Evolutionary conservation across 192 early-diverging fungal species (phyloP).

Genomic region (Coemansia interrupta): DNA sequence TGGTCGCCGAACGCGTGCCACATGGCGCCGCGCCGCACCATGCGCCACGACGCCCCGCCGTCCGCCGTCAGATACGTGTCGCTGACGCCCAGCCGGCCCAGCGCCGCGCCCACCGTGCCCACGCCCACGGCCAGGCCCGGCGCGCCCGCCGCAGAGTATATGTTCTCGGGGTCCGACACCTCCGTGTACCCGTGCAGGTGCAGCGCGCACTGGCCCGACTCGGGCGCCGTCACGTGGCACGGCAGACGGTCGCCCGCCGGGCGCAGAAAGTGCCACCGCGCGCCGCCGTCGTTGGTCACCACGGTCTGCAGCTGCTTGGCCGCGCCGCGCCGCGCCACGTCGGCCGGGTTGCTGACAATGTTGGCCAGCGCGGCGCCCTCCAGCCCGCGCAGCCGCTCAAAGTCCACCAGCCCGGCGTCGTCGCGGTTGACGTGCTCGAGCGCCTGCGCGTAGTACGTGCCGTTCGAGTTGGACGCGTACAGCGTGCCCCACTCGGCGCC

Average conservation of each 20-base stretch:
- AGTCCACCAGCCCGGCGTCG: conserved; percentile 77
- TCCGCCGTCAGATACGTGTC: conserved; percentile 86
- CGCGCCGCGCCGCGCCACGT: conserved; percentile 50
- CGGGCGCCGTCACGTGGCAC: conserved; percentile 47
- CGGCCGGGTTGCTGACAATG: conserved; percentile 63
- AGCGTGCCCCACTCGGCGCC: conserved; percentile 75
- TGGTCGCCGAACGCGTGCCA: conserved; percentile 92
- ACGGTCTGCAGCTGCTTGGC: conserved; percentile 63
- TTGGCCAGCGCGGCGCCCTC: conserved; percentile 85
- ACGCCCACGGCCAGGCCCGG: conserved; percentile 87
- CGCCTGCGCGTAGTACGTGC: conserved; percentile 71
- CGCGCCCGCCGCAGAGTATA: conserved; percentile 79
- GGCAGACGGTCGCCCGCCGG: conserved; percentile 14
- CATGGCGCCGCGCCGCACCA: conserved; percentile 81
- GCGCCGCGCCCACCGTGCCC: conserved; percentile 77
- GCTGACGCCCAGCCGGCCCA: conserved; percentile 65
- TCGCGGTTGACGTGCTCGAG: conserved; percentile 74
- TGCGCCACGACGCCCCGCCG: conserved; percentile 81
- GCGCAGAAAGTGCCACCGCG: conserved; percentile 60
- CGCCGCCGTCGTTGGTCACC: conserved; percentile 82
- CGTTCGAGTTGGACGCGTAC: conserved; percentile 89
- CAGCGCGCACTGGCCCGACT: conserved; percentile 58
- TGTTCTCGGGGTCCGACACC: conserved; percentile 66
- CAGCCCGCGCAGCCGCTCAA: conserved; percentile 82
- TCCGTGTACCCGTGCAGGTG: conserved; percentile 89